Evolutionary conservation across 345 rosid species (phyloP), one percentile per base, ranked within the genome.

Genomic region (Cardamine occulta): DNA sequence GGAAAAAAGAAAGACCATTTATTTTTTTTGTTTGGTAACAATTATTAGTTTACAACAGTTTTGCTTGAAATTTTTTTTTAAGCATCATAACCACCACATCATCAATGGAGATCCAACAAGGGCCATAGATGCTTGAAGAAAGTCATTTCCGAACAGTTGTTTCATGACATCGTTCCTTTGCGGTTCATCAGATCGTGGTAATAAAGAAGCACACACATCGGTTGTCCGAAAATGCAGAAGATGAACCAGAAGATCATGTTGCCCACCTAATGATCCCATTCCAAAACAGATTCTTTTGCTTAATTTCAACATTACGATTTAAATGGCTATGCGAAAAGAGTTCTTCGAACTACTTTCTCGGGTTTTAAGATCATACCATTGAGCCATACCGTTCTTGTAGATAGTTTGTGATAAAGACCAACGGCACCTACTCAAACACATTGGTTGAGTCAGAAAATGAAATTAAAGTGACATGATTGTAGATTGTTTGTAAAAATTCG

Each of bases 111-210:
- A n/a, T 47, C 21, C 10, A 55, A 55, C 37, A 15, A 55, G 19
- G 19, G 37, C 35, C 59, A 59, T 11, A n/a, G 13, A 34, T 59
- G 9, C 34, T 37, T 37, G 24, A 21, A 29, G 70, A 56, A 56
- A 23, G 59, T 57, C 58, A 9, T 10, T 32, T 64, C 15, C 5
- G 17, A 60, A 35, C 47, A 19, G 65, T 60, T 63, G 23, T 42
- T 63, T 63, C 53, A 63, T 63, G 81, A 28, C 64, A 69, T 61
- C 8, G 63, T 56, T 75, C 84, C 91, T 55, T 82, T 88, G 42
- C 97, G 90, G 74, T 96, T 96, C 97, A 96, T 91, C 83, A 88
- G 67, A 82, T 96, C 99, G 10, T 96, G 99, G 72, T 96, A 96
- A 69, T 93, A 96, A 34, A 96, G 82, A 69, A 96, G 98, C 52